Evolutionary conservation across 176 grass and related monocot species (phyloP).

Genomic region (Aechmea fasciata): DNA sequence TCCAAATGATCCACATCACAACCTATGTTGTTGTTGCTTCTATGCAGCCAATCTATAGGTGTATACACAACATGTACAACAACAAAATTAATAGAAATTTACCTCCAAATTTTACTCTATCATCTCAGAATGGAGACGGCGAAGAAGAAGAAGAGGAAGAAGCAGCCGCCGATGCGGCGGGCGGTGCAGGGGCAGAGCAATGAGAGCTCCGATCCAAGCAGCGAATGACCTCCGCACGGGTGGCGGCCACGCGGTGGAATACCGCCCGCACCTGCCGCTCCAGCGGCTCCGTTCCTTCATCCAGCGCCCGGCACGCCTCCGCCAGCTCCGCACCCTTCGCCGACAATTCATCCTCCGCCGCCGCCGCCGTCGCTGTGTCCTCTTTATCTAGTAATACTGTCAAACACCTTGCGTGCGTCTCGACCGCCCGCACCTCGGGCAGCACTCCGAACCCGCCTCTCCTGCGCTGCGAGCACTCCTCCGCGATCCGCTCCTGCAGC

Average conservation of each 20-base stretch:
- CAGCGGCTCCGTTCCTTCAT: conserved; percentile 58
- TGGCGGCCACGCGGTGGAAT: conserved; percentile 58
- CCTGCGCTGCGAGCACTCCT: conserved; percentile 49
- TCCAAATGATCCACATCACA: no score
- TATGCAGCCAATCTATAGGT: no score
- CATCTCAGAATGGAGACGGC: no score
- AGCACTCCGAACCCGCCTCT: conserved; percentile 44
- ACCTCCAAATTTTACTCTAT: no score
- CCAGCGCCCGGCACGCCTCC: conserved; percentile 41
- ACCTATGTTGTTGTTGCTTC: no score
- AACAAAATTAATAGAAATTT: no score
- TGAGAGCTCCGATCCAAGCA: conserved; percentile 45
- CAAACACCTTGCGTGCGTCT: conserved; percentile 40
- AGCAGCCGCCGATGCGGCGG: background rate
- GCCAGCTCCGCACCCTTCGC: conserved; percentile 45
- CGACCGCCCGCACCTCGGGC: conserved; percentile 61
- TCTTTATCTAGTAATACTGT: conserved; percentile 40
- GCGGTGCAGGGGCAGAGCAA: background rate
- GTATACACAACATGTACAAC: no score
- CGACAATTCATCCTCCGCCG: conserved; percentile 25
- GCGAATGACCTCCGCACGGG: conserved; percentile 50
- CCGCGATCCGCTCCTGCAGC: conserved; percentile 63
- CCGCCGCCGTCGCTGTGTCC: conserved; percentile 14
- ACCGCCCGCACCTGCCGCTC: conserved; percentile 70
- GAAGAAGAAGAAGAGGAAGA: background rate